Evolutionary conservation across 2,329 filamentous ascomycete genomes (phyloP).

Genomic region (Diaporthe nobilis): DNA sequence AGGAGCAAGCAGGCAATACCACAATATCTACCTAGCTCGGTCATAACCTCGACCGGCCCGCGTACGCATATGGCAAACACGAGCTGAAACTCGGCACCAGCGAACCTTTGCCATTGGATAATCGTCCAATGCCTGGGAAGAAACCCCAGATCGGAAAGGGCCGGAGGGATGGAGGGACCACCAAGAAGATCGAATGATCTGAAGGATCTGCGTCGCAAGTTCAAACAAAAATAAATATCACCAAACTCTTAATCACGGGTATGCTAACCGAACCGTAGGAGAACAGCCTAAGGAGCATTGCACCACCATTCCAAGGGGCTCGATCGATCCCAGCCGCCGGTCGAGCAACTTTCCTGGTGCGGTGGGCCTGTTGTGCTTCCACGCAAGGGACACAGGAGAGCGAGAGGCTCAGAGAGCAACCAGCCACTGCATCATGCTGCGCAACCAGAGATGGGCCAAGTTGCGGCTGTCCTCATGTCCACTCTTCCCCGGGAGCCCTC

Average conservation of each 20-base stretch:
- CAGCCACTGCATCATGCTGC: neutral
- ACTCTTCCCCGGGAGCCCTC: neutral
- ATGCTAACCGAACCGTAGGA: neutral
- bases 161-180: neutral
- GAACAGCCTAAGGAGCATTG: neutral
- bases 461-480: neutral
- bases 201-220: neutral
- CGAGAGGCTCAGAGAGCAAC: neutral
- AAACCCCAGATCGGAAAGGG: slow-evolving; percentile 2
- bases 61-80: neutral
- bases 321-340: neutral
- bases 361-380: neutral
- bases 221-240: neutral
- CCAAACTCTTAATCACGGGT: neutral
- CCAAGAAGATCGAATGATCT: neutral
- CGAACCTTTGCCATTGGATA: neutral
- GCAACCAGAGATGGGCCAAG: neutral
- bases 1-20: neutral
- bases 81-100: slow-evolving; percentile 2
- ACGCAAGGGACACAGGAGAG: neutral
- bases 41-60: neutral
- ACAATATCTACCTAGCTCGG: neutral
- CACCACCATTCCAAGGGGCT: neutral
- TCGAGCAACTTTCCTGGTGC: too few relatives aligned
- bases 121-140: neutral